Evolutionary conservation across 2,329 filamentous ascomycete species (phyloP).

Genomic region (Calycina herbarum): DNA sequence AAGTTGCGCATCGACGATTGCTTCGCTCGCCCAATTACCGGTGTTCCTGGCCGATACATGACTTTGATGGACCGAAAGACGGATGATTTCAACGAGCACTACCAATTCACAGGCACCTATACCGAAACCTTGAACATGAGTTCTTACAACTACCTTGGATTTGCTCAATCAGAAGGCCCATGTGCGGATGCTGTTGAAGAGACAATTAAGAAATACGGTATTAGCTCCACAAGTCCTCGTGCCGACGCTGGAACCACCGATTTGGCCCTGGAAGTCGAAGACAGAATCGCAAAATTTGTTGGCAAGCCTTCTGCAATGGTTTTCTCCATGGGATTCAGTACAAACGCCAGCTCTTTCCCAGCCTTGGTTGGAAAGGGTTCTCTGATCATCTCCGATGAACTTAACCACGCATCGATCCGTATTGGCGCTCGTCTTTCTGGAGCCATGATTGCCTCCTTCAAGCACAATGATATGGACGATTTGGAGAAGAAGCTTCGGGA

Average conservation of each 20-base stretch:
- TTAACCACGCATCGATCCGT: constrained; percentile 97
- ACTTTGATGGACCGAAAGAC: constrained; percentile 89
- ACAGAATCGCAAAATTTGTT: constrained; percentile 84
- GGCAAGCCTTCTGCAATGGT: constrained; percentile 95
- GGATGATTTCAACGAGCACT: constrained; percentile 87
- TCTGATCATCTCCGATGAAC: constrained; percentile 91
- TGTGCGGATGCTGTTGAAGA: constrained; percentile 93
- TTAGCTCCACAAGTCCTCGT: constrained; percentile 78
- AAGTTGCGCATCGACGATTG: constrained; percentile 97
- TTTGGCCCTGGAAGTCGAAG: constrained; percentile 84
- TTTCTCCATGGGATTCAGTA: constrained; percentile 98
- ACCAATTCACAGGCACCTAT: constrained; percentile 82
- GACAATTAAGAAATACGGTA: constrained; percentile 78
- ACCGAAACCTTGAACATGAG: constrained; percentile 98
- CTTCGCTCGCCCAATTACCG: constrained; percentile 88
- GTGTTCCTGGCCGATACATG: constrained; percentile 91
- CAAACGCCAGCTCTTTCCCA: constrained; percentile 90
- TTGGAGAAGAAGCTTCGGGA: constrained; percentile 86
- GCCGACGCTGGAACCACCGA: constrained; percentile 85
- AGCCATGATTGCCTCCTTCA: constrained; percentile 93
- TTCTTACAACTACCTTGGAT: constrained; percentile 99
- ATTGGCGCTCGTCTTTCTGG: constrained; percentile 92
- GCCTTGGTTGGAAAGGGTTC: constrained; percentile 90
- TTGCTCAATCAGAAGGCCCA: constrained; percentile 94
- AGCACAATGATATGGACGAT: constrained; percentile 92